A percentile compares a stretch with the other conserved stretches of the same genome.
Conservation (phyloP, 2,329 filamentous ascomycete genomes). For the Westerdykella aurantiaca region DNA sequence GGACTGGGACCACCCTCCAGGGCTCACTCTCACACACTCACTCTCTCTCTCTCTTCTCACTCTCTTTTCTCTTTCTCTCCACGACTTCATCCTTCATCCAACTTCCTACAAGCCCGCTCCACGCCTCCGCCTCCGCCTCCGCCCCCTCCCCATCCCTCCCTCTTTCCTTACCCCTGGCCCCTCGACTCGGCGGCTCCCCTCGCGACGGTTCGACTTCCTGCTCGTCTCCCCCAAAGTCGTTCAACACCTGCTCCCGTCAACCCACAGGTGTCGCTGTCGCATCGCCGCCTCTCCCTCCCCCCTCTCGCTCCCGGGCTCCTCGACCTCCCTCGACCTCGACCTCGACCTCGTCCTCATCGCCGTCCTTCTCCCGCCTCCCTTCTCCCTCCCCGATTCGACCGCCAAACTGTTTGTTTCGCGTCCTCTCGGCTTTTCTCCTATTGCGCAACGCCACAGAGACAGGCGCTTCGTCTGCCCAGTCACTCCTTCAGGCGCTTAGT, state of each 20-base stretch:
- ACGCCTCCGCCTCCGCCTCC: background rate
- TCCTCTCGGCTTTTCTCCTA: constrained; percentile 12
- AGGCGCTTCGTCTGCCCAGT: constrained; percentile 33
- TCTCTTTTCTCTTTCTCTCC: background rate
- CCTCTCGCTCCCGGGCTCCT: constrained; percentile 2
- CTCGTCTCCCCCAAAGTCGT: background rate
- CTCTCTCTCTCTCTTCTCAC: too few relatives aligned
- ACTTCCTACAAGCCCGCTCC: background rate
- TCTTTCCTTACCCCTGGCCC: background rate
- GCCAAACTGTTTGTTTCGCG: background rate
- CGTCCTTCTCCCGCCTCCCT: background rate
- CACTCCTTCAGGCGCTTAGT: constrained; percentile 38
- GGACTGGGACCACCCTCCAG: too few relatives aligned
- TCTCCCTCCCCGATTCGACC: constrained; percentile 2
- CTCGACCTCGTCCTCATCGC: background rate
- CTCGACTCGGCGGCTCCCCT: background rate
- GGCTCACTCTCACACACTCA: too few relatives aligned
- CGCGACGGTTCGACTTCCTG: background rate
- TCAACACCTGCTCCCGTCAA: background rate
- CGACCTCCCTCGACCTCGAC: background rate
- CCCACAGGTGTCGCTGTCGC: background rate
- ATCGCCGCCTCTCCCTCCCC: background rate
- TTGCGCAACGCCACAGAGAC: constrained; percentile 20
- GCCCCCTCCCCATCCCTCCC: background rate
- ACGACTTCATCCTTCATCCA: background rate